phyloP scores from a whole-genome alignment of 371 early-diverging fungal species.

The Saksenaea oblongispora region DNA sequence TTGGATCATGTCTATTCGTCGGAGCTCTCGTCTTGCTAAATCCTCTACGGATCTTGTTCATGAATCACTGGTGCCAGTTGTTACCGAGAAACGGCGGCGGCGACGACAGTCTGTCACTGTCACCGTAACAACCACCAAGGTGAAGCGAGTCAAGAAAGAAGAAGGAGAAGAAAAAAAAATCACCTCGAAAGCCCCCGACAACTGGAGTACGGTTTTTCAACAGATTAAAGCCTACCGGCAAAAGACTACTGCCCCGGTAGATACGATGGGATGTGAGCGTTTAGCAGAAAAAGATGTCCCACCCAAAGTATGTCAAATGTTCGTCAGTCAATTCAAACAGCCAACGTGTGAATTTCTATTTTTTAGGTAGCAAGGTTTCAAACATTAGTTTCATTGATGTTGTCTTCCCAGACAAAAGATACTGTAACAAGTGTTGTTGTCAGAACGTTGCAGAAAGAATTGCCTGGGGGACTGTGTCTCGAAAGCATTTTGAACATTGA shows the following conservation, averaged over 20 bases:
- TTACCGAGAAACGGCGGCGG: background rate
- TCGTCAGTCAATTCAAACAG: too few species aligned
- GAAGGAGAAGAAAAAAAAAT: slow-evolving; percentile 1
- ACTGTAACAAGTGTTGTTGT: slow-evolving; percentile 85
- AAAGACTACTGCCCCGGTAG: slow-evolving; percentile 85
- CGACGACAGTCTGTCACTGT: background rate
- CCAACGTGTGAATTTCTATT: background rate
- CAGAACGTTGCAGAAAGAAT: slow-evolving; percentile 58
- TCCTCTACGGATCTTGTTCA: background rate
- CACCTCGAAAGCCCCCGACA: slow-evolving; percentile 31
- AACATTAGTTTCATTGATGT: slow-evolving; percentile 87
- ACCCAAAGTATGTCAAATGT: slow-evolving; percentile 15
- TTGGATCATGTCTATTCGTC: slow-evolving; percentile 14
- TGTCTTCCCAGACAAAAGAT: slow-evolving; percentile 98
- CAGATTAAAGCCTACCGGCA: slow-evolving; percentile 65
- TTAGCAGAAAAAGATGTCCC: slow-evolving; percentile 57
- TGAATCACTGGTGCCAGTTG: background rate
- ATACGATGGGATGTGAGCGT: slow-evolving; percentile 91
- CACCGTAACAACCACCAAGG: background rate
- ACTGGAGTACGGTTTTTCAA: slow-evolving; percentile 73
- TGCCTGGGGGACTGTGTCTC: slow-evolving; percentile 67
- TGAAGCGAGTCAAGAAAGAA: slow-evolving; percentile 1
- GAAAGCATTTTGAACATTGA: slow-evolving; percentile 58
- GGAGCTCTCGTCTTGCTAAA: slow-evolving; percentile 13
- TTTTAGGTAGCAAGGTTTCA: slow-evolving; percentile 78